Evolutionary conservation across 306 rosid species (phyloP).

Genomic region (Crotalaria pallida): DNA sequence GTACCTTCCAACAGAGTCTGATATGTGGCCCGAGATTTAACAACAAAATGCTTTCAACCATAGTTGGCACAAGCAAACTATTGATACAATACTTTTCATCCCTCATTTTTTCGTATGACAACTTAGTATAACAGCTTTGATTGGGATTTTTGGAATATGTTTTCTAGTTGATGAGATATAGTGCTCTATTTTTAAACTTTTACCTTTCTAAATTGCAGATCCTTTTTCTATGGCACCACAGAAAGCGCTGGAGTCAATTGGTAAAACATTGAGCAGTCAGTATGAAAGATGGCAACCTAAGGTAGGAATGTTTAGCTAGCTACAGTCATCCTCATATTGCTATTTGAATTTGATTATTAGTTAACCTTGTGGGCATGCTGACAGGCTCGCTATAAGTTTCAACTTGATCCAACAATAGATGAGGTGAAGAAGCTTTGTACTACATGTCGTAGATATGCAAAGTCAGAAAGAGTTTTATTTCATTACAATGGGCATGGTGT

Average conservation of each 20-base stretch:
- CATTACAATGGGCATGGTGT: conserved; percentile 99
- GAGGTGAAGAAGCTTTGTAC: conserved; percentile 98
- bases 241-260: conserved; percentile 93
- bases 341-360: conserved; percentile 19
- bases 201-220: conserved; percentile 46
- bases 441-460: conserved; percentile 77
- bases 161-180: neutral
- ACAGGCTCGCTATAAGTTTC: conserved; percentile 91
- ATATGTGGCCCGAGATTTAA: too few species aligned
- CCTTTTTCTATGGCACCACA: conserved; percentile 94
- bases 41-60: neutral
- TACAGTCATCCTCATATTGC: conserved; percentile 9
- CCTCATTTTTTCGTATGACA: neutral
- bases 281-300: conserved; percentile 99
- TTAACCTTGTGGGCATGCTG: conserved; percentile 26
- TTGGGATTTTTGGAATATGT: neutral
- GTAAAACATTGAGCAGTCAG: conserved; percentile 74
- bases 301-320: conserved; percentile 42
- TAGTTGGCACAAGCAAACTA: neutral
- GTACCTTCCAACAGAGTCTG: too few species aligned
- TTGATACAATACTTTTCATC: neutral
- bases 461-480: conserved; percentile 90
- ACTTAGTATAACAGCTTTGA: neutral
- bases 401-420: conserved; percentile 94
- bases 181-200: neutral